A percentile compares a stretch with the other conserved stretches of the same genome.
These are phyloP conservation scores for Capsella bursapastoris DNA, from an alignment of 345 rosid genomes.

Conservation along the genomic window DNA sequence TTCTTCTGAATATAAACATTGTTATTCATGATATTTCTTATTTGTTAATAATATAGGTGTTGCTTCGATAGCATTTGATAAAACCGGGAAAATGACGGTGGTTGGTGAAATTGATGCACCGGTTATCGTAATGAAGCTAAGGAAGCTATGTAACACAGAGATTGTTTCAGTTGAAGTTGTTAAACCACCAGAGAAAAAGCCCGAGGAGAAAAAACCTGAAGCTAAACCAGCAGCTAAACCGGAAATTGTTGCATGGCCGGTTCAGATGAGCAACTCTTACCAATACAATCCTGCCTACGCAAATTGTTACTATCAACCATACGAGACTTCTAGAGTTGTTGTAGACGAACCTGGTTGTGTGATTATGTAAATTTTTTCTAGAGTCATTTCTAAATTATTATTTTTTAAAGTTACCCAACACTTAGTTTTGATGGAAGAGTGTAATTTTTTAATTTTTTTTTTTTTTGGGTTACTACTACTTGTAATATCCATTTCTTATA, in stretches of 20 bases:
- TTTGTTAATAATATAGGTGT: constrained; percentile 38
- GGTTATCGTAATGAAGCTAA: constrained; percentile 49
- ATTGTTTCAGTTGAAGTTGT: constrained; percentile 64
- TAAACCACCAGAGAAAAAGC: constrained; percentile 55
- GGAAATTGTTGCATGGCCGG: constrained; percentile 21
- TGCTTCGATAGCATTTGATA: constrained; percentile 53
- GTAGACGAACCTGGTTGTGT: constrained; percentile 36
- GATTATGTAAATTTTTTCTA: constrained; percentile 27
- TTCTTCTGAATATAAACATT: neutral
- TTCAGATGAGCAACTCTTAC: constrained; percentile 9
- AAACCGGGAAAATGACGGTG: constrained; percentile 68
- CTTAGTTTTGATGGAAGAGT: constrained; percentile 22
- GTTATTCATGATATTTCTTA: neutral
- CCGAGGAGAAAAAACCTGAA: constrained; percentile 37
- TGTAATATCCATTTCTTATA: neutral
- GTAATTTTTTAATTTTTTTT: neutral
- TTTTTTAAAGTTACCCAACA: neutral
- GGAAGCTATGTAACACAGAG: constrained; percentile 56
- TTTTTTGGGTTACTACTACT: neutral
- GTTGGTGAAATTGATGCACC: constrained; percentile 61
- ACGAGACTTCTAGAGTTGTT: constrained; percentile 6
- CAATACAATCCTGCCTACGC: constrained; percentile 22
- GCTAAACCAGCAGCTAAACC: constrained; percentile 31
- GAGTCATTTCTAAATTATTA: neutral
- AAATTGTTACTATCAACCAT: constrained; percentile 28